Conservation (phyloP, 352 stramenopile genomes). For the Pythium dissimile region DNA sequence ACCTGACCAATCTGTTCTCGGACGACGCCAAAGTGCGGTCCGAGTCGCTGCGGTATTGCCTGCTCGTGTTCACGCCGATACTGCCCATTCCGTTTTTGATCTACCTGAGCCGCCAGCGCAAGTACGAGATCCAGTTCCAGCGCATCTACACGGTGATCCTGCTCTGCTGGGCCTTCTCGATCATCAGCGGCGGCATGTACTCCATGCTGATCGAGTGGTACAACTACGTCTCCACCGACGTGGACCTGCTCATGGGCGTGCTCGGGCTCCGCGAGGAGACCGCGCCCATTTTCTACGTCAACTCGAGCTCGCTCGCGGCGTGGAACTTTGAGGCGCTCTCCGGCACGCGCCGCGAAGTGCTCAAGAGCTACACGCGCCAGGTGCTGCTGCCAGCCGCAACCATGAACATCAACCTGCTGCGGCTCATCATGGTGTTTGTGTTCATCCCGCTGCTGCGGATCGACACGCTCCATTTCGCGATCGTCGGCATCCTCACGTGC, state of each 20-base stretch:
- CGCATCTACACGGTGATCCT: slow-evolving; percentile 66
- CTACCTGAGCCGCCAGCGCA: slow-evolving; percentile 53
- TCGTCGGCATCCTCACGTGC: slow-evolving; percentile 53
- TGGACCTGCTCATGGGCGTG: slow-evolving; percentile 59
- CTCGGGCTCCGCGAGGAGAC: slow-evolving; percentile 37
- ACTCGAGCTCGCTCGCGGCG: slow-evolving; percentile 34
- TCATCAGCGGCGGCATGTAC: slow-evolving; percentile 74
- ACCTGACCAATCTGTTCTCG: slow-evolving; percentile 66
- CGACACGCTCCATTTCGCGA: slow-evolving; percentile 63
- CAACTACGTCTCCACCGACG: slow-evolving; percentile 67
- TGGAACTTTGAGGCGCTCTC: slow-evolving; percentile 61
- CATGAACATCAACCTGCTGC: slow-evolving; percentile 81
- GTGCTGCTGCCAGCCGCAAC: slow-evolving; percentile 61
- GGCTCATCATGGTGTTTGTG: slow-evolving; percentile 73
- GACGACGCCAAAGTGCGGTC: slow-evolving; percentile 45
- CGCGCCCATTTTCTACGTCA: slow-evolving; percentile 51
- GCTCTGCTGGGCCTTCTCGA: slow-evolving; percentile 68
- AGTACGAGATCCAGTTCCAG: slow-evolving; percentile 72
- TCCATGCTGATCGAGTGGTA: slow-evolving; percentile 84
- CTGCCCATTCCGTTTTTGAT: slow-evolving; percentile 63
- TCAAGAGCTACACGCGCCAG: slow-evolving; percentile 60
- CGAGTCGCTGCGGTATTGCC: slow-evolving; percentile 56
- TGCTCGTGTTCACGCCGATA: slow-evolving; percentile 67
- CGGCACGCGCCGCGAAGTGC: slow-evolving; percentile 51
- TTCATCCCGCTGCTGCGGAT: slow-evolving; percentile 72